phyloP scores from a whole-genome alignment of 441 rosid genomes.

The Erysimum cheiri region DNA sequence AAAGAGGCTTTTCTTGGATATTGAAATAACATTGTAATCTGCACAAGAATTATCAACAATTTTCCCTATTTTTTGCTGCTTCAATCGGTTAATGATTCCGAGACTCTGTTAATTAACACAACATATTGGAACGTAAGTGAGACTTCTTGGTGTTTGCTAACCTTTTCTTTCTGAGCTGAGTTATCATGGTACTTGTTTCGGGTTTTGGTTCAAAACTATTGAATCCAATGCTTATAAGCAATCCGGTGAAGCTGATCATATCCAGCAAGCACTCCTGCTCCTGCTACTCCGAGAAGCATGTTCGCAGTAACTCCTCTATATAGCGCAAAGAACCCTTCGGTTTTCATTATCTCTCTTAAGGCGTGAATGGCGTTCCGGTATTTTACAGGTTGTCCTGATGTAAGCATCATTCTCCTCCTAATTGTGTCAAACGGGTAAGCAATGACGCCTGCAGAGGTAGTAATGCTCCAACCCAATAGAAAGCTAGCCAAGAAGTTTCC shows the following conservation, averaged over 20 bases:
- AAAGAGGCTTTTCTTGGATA: constrained; percentile 32
- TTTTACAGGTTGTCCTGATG: constrained; percentile 80
- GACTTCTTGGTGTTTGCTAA: constrained; percentile 31
- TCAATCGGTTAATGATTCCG: constrained; percentile 25
- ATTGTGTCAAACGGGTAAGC: constrained; percentile 94
- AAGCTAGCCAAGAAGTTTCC: constrained; percentile 91
- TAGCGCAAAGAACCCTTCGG: constrained; percentile 76
- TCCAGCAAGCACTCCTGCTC: constrained; percentile 95
- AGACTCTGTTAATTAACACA: constrained; percentile 29
- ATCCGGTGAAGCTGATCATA: constrained; percentile 84
- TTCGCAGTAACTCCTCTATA: constrained; percentile 88
- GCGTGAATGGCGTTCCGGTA: constrained; percentile 71
- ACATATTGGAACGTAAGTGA: constrained; percentile 32
- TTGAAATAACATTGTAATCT: constrained; percentile 32
- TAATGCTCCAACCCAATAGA: constrained; percentile 90
- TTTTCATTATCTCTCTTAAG: constrained; percentile 59
- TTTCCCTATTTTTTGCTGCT: constrained; percentile 37
- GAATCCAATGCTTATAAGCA: constrained; percentile 53
- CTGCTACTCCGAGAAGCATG: constrained; percentile 94
- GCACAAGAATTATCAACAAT: constrained; percentile 44
- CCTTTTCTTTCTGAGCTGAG: constrained; percentile 8
- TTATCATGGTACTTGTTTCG: neutral
- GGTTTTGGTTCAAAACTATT: constrained; percentile 32
- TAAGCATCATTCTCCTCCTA: constrained; percentile 95
- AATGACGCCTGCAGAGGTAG: constrained; percentile 80